Evolutionary conservation across 2,329 filamentous ascomycete genomes (phyloP).

Genomic region (Cytospora piceicola): DNA sequence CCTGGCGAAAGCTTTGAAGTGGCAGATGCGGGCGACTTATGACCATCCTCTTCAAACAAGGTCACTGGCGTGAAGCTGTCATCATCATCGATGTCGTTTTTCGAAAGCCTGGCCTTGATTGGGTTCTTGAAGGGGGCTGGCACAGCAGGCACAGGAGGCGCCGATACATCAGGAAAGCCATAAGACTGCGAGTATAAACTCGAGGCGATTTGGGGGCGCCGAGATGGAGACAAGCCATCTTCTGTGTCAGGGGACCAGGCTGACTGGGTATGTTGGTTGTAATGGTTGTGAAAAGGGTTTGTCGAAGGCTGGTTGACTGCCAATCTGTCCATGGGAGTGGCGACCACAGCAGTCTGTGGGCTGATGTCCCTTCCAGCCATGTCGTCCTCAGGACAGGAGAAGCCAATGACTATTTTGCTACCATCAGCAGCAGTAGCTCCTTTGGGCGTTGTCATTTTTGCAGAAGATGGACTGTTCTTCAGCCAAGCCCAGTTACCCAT

Average conservation of each 20-base stretch:
- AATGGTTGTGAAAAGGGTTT: conserved; percentile 34
- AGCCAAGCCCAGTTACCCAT: conserved; percentile 63
- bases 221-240: conserved; percentile 49
- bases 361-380: conserved; percentile 51
- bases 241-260: conserved; percentile 67
- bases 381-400: conserved; percentile 63
- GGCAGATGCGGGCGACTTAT: conserved; percentile 41
- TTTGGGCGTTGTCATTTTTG: not conserved
- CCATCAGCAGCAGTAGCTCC: conserved; percentile 50
- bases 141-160: conserved; percentile 65
- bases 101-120: conserved; percentile 34
- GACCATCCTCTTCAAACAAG: conserved; percentile 71
- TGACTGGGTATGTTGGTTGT: conserved; percentile 47
- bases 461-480: conserved; percentile 44
- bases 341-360: conserved; percentile 53
- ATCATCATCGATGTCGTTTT: conserved; percentile 51
- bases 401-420: conserved; percentile 74
- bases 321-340: conserved; percentile 43
- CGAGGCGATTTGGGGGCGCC: conserved; percentile 52
- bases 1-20: conserved; percentile 45
- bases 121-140: conserved; percentile 48
- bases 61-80: conserved; percentile 62
- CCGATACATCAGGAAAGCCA: conserved; percentile 40
- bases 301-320: conserved; percentile 32
- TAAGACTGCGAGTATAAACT: conserved; percentile 66